Base-by-base conservation (phyloP, 768 basidiomycete species). In the Mycena pura region DNA sequence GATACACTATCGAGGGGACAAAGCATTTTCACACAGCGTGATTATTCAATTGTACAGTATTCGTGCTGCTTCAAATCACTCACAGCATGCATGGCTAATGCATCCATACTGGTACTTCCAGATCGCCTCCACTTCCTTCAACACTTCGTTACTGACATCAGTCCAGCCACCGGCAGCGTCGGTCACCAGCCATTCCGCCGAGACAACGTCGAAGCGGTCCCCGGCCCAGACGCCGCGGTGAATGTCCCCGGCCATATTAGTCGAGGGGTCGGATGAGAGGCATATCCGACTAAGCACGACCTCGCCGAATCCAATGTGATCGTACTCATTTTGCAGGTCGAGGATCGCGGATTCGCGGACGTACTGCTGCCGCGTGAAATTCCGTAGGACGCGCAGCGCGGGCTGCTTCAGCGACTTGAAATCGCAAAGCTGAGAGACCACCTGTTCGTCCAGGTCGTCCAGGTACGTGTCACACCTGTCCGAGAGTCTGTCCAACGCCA, bases 171-270 rank as follows among this genome's bases (percentile, higher is more conserved):
- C 13, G 7, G 8, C 48, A 32, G 31, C 57, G 10, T 31, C 56
- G 1, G n/a, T 45, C 29, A 51, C 45, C 21, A 67, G 43, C 46
- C 52, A 48, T 3, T 63, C 58, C 17, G 41, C 21, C 11, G 13
- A 31, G 10, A 60, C 56, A 22, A 68, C 36, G 32, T 57, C 67
- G 39, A 69, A 68, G 10, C 67, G 57, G 49, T 69, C 61, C 3
- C 68, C 68, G 2, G 67, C 67, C 67, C 68, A 69, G 4, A 52
- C 67, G 3, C 68, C 68, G 3, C 57, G 64, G 27, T 68, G 64
- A 25, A 69, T 49, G 13, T 25, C 27, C 2, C 58, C 64, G 0
- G 24, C 24, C 64, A 64, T 60, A 17, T 48, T 7, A 5, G 27
- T 46, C 10, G 46, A 57, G 6, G 19, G 31, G 50, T 61, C 44